These are phyloP conservation scores for Dioscorea dumetorum DNA, from an alignment of 106 monocot species.

Conservation along the genomic window DNA sequence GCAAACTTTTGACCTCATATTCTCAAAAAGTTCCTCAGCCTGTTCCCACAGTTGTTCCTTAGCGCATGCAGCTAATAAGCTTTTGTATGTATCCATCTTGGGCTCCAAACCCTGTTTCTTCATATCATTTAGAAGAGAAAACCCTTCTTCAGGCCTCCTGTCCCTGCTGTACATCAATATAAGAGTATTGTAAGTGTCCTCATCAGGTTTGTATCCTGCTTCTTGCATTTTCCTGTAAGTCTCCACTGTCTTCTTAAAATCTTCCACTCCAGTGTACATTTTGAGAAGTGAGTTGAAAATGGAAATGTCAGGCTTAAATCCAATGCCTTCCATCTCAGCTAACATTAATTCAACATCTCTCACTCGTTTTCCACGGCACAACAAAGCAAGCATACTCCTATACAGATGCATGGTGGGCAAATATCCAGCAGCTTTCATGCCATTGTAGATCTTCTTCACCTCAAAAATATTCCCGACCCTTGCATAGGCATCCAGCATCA, in stretches of 20 bases:
- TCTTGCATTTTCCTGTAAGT: conserved; percentile 54
- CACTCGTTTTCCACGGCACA: conserved; percentile 70
- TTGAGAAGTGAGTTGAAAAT: conserved; percentile 77
- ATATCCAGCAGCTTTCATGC: conserved; percentile 93
- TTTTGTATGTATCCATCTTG: conserved; percentile 84
- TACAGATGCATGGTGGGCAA: conserved; percentile 86
- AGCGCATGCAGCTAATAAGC: conserved; percentile 83
- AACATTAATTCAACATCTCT: conserved; percentile 84
- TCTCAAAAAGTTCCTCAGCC: conserved; percentile 74
- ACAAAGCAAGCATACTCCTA: conserved; percentile 75
- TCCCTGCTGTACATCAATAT: conserved; percentile 88
- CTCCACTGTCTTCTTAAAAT: conserved; percentile 64
- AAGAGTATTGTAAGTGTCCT: conserved; percentile 75
- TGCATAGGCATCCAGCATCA: conserved; percentile 94
- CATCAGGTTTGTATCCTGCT: conserved; percentile 45
- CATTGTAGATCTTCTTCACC: conserved; percentile 95
- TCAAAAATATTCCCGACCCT: conserved; percentile 84
- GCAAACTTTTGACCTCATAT: conserved; percentile 45
- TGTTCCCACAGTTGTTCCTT: conserved; percentile 68
- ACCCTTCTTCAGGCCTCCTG: conserved; percentile 79
- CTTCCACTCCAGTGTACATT: conserved; percentile 69
- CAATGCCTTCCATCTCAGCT: conserved; percentile 72
- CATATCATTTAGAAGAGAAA: conserved; percentile 81
- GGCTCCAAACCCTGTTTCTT: conserved; percentile 55
- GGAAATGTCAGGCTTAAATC: conserved; percentile 73